Conservation (phyloP, 1,284 basidiomycete genomes). For the Ustilago lituana region DNA sequence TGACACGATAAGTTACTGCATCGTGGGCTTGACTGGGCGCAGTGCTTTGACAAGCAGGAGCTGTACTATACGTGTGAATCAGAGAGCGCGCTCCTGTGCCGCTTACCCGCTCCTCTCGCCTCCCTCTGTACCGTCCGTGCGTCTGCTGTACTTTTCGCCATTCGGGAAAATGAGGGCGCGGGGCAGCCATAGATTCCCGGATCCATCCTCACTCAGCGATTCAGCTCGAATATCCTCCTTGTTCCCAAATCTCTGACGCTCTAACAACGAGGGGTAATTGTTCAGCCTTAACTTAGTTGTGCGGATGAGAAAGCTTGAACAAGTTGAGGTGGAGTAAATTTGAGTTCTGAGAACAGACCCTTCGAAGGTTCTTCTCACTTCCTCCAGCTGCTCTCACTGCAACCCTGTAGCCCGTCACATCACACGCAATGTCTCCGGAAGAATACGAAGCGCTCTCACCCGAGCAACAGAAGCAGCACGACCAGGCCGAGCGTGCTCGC, state of each 20-base stretch:
- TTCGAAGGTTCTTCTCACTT: slow-evolving; percentile 5
- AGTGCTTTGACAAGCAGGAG: too few species aligned
- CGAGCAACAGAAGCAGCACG: slow-evolving; percentile 79
- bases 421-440: slow-evolving; percentile 74
- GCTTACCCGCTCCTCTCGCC: neutral
- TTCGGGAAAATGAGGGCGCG: slow-evolving; percentile 24
- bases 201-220: neutral
- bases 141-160: slow-evolving; percentile 1
- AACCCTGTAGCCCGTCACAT: too few species aligned
- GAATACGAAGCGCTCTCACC: slow-evolving; percentile 80
- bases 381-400: neutral
- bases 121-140: slow-evolving; percentile 14
- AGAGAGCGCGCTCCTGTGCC: slow-evolving; percentile 19
- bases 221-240: too few species aligned
- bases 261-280: too few species aligned
- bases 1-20: too few species aligned
- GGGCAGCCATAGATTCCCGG: slow-evolving; percentile 9
- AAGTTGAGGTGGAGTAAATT: slow-evolving; percentile 19
- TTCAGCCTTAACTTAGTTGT: too few species aligned
- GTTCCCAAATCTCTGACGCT: too few species aligned
- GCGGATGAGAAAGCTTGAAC: too few species aligned
- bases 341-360: slow-evolving; percentile 77
- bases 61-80: neutral
- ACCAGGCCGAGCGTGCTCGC: slow-evolving; percentile 75
- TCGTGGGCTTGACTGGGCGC: too few species aligned